Percentiles rank a stretch among this genome's conserved stretches.
Evolutionary conservation across 306 rosid species (phyloP).

Genomic region (Prinsepia uniflora): DNA sequence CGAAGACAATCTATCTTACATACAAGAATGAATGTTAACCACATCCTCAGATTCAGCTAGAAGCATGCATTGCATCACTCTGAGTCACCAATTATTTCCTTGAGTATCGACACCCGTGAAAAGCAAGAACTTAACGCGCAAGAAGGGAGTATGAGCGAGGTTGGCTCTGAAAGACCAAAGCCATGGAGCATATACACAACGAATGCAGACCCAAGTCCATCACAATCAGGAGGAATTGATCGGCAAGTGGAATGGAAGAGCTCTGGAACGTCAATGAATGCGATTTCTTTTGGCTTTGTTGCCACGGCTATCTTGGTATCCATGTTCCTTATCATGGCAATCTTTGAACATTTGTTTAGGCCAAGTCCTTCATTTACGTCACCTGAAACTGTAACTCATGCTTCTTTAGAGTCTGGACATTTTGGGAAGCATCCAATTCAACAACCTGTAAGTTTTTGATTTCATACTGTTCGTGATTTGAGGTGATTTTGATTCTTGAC

Average conservation of each 20-base stretch:
- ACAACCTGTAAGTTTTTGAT: conserved; percentile 47
- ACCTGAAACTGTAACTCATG: conserved; percentile 34
- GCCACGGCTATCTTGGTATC: conserved; percentile 93
- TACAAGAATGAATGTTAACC: conserved; percentile 6
- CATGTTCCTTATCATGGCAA: conserved; percentile 93
- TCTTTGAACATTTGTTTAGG: conserved; percentile 79
- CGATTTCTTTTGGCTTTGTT: conserved; percentile 85
- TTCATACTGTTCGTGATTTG: neutral
- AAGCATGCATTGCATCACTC: conserved; percentile 1
- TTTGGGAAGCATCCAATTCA: conserved; percentile 44
- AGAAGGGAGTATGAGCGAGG: conserved; percentile 42
- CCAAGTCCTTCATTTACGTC: conserved; percentile 64
- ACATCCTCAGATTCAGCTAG: conserved; percentile 8
- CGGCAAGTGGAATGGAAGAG: conserved; percentile 67
- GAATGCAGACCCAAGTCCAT: conserved; percentile 46
- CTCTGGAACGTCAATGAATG: conserved; percentile 85
- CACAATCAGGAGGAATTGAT: conserved; percentile 50
- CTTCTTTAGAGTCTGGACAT: conserved; percentile 40
- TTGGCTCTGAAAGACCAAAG: conserved; percentile 51
- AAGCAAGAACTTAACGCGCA: neutral
- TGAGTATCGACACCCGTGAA: neutral
- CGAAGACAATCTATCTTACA: neutral
- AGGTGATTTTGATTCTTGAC: conserved; percentile 3
- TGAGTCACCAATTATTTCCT: conserved; percentile 5
- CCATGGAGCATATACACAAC: conserved; percentile 63